These are phyloP conservation scores for Bretziella fagacearum DNA, from an alignment of 2,329 filamentous ascomycete species.

Conservation along the genomic window DNA sequence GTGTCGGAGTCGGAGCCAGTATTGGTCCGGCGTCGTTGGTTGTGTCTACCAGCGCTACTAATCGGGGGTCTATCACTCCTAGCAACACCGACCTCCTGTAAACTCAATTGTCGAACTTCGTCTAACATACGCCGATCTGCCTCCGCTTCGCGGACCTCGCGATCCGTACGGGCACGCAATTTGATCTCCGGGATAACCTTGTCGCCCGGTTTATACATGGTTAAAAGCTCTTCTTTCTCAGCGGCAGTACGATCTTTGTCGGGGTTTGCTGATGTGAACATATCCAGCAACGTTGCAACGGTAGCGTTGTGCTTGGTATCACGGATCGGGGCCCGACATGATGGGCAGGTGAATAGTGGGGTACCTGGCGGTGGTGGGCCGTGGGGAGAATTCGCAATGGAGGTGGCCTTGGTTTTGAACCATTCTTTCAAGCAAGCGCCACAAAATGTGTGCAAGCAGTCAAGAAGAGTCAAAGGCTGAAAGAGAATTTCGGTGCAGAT, in stretches of 20 bases:
- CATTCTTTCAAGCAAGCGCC: constrained; percentile 90
- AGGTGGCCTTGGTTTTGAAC: constrained; percentile 65
- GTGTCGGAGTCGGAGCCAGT: constrained; percentile 12
- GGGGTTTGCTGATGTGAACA: constrained; percentile 69
- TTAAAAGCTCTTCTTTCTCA: constrained; percentile 61
- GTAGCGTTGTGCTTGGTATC: constrained; percentile 82
- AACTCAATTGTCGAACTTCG: constrained; percentile 54
- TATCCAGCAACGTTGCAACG: constrained; percentile 75
- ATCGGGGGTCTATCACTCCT: constrained; percentile 16
- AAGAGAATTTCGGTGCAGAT: constrained; percentile 94
- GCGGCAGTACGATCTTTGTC: constrained; percentile 48
- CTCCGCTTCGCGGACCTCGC: constrained; percentile 21
- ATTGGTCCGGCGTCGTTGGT: constrained; percentile 10
- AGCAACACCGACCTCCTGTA: constrained; percentile 46
- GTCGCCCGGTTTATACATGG: constrained; percentile 67
- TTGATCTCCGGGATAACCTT: constrained; percentile 50
- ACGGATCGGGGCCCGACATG: constrained; percentile 73
- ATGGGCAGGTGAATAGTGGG: constrained; percentile 66
- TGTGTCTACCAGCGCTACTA: constrained; percentile 1
- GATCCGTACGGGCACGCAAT: constrained; percentile 22
- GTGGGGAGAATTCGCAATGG: constrained; percentile 33
- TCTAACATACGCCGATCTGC: constrained; percentile 55
- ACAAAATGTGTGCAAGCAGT: constrained; percentile 92
- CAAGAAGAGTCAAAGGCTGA: constrained; percentile 76
- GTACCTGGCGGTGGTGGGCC: constrained; percentile 30